Evolutionary conservation across 202 grass and related monocot species (phyloP).

Genomic region (Dendrocalamus latiflorus): DNA sequence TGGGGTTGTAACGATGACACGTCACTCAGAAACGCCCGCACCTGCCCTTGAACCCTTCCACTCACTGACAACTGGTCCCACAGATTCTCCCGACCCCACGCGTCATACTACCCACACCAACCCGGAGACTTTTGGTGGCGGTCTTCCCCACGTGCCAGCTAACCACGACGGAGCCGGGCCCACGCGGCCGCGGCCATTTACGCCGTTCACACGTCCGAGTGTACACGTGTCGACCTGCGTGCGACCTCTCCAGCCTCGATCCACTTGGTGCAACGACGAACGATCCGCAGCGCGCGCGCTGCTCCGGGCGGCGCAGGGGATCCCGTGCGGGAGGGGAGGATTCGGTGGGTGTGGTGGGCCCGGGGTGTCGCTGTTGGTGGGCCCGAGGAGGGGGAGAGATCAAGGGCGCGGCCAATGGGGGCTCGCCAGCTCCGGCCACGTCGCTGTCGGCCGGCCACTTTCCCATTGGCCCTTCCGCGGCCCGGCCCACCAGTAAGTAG

Average conservation of each 20-base stretch:
- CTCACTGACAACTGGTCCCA: neutral
- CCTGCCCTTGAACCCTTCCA: neutral
- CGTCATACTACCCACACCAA: neutral
- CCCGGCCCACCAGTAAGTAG: neutral
- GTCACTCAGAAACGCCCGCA: neutral
- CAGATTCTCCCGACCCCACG: fast-evolving
- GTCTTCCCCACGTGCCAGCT: too few relatives aligned
- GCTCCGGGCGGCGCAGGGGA: constrained; percentile 3
- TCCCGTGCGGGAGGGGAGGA: neutral
- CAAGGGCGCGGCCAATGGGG: constrained; percentile 47
- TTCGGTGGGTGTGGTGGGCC: constrained; percentile 22
- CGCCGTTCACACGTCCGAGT: neutral
- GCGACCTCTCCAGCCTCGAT: neutral
- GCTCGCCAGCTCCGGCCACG: constrained; percentile 25
- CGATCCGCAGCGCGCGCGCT: neutral
- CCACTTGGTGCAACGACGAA: neutral
- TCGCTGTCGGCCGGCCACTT: constrained; percentile 38
- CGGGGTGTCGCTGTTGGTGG: constrained; percentile 17
- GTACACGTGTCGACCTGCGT: constrained; percentile 20
- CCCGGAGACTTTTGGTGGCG: neutral
- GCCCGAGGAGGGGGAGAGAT: constrained; percentile 8
- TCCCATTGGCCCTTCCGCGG: neutral
- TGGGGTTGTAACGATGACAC: constrained; percentile 27
- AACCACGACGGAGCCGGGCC: neutral
- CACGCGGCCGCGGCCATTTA: constrained; percentile 4